phyloP scores from a whole-genome alignment of 306 rosid species.

The Citrullus colocynthis region DNA sequence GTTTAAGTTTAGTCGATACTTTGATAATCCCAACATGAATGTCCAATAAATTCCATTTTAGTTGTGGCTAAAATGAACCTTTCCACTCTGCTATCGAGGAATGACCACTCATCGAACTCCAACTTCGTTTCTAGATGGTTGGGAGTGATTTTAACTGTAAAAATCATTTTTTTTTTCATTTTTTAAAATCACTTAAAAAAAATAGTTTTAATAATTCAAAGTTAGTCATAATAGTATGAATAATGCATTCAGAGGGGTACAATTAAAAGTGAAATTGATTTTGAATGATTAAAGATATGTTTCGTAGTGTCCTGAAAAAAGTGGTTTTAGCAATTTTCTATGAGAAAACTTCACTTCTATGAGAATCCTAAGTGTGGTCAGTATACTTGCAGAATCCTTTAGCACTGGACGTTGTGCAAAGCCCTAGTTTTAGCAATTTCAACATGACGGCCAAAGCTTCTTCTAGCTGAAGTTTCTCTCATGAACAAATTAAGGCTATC shows the following conservation, averaged over 20 bases:
- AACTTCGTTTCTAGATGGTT: background rate
- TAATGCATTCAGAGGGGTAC: too few species aligned
- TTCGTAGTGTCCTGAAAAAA: too few species aligned
- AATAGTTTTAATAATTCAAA: too few species aligned
- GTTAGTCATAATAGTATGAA: too few species aligned
- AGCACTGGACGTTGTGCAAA: background rate
- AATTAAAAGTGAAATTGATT: too few species aligned
- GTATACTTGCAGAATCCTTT: background rate
- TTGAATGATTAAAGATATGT: too few species aligned
- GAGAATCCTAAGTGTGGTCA: background rate
- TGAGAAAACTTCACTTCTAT: too few species aligned
- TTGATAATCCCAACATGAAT: background rate
- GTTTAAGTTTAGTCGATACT: background rate
- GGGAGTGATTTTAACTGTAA: too few species aligned
- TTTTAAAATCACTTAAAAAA: too few species aligned
- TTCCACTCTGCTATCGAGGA: background rate
- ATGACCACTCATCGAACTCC: background rate
- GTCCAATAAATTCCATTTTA: background rate
- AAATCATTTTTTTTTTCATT: too few species aligned
- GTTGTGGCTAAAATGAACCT: background rate
- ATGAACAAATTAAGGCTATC: background rate
- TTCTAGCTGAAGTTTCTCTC: background rate
- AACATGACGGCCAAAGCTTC: background rate
- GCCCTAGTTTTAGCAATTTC: background rate
- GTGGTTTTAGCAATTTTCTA: too few species aligned